Evolutionary conservation across 129 eudicot genomes (phyloP), one percentile per base, ranked within the genome.

Genomic region (Tagetes patula): DNA sequence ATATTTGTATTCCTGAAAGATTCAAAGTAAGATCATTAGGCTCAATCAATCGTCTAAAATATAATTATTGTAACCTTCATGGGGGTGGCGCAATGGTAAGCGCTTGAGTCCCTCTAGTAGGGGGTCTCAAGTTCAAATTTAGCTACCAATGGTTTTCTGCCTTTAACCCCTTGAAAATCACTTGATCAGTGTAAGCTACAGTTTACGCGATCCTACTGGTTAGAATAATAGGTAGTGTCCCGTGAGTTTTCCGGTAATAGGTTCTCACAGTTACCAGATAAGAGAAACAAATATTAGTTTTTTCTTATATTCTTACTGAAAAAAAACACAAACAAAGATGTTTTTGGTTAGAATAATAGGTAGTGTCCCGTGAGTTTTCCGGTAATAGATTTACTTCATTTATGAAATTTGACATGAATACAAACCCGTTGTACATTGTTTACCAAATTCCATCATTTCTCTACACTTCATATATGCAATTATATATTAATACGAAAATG

Each of bases 1-100:
- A 55, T 83, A 71, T 52, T 56, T 78, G 70, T 83, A 88, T 82
- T 88, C 95, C 95, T 88, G 74, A 72, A 40, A 53, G 73, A 72
- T 43, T 74, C 42, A 72, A 72, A 47, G 32, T 8, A 69, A 71
- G 43, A 59, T 43, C 78, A 32, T 47, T 53, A 33, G 49, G 59
- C 53, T 39, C 34, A 71, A 71, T 37, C 68, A 71, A 71, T 65
- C 73, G 50, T 70, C 72, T 78, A 31, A 69, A 58, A 60, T 48
- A 69, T 42, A 58, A 11, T 50, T 31, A 61, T 13, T 20, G 27
- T 20, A 20, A 20, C 27, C 27, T 20, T 20, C 27, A 20, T 20
- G 27, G 27, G 48, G 48, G 48, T 8, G 6, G 48, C 11, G 8
- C 46, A 42, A 9, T 5, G 6, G 46, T 6, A 42, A 42, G 46